phyloP scores from a whole-genome alignment of 352 stramenopile species.

The Blastocystis sp. region DNA sequence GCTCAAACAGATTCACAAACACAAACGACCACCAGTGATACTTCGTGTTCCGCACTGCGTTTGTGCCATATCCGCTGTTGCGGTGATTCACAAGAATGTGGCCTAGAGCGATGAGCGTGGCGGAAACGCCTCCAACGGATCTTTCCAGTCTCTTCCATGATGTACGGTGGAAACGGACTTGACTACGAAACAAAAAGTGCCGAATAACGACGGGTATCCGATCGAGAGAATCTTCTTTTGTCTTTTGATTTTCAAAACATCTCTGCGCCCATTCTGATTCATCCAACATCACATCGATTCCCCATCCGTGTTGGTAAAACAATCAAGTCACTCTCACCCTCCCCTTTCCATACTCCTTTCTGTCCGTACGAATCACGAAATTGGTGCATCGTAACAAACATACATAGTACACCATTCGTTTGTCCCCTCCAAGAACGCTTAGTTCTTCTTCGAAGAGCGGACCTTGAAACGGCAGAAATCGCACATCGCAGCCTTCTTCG shows the following conservation, averaged over 20 bases:
- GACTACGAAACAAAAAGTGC: too few relatives aligned
- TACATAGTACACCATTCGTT: constrained; percentile 26
- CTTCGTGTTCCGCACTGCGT: constrained; percentile 2
- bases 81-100: constrained; percentile 7
- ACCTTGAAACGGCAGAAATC: constrained; percentile 92
- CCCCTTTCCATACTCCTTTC: too few relatives aligned
- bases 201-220: too few relatives aligned
- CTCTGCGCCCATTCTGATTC: too few relatives aligned
- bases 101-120: neutral
- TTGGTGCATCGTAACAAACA: constrained; percentile 1
- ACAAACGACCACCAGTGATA: constrained; percentile 48
- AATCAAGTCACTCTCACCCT: too few relatives aligned
- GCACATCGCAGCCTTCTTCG: constrained; percentile 78
- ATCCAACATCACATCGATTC: too few relatives aligned
- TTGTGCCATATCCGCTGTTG: neutral
- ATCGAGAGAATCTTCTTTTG: too few relatives aligned
- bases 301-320: too few relatives aligned
- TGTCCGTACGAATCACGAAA: too few relatives aligned
- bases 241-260: too few relatives aligned
- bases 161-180: too few relatives aligned
- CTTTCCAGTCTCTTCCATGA: neutral
- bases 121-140: neutral
- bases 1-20: constrained; percentile 22
- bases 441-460: constrained; percentile 39
- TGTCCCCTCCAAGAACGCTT: neutral